Evolutionary conservation across 495 filamentous ascomycete genomes (phyloP).

Genomic region (Lasiosphaeria ovina): DNA sequence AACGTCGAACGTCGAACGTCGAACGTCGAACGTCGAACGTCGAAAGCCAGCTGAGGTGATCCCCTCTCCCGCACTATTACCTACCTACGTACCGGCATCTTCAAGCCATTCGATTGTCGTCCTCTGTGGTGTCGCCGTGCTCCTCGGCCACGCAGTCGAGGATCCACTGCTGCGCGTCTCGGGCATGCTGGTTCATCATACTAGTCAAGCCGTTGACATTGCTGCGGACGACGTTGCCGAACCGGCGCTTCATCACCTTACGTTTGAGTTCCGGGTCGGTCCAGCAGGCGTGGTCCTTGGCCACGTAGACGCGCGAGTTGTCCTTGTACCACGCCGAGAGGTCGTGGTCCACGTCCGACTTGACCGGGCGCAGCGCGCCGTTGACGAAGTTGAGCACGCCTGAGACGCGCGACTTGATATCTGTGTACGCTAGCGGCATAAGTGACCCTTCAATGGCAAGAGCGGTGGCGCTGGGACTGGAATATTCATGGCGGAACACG

Average conservation of each 20-base stretch:
- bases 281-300: conserved; percentile 71
- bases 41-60: too few relatives aligned
- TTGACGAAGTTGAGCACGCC: conserved; percentile 59
- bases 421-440: conserved; percentile 18
- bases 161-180: conserved; percentile 58
- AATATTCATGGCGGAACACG: conserved; percentile 6
- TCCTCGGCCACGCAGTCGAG: conserved; percentile 42
- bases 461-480: background rate
- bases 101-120: conserved; percentile 26
- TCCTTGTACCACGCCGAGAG: conserved; percentile 71
- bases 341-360: conserved; percentile 60
- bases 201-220: conserved; percentile 53
- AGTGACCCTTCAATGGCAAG: background rate
- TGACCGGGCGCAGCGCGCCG: conserved; percentile 63
- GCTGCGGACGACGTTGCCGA: conserved; percentile 60
- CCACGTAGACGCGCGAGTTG: conserved; percentile 72
- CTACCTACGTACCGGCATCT: background rate
- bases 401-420: conserved; percentile 44
- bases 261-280: conserved; percentile 47
- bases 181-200: conserved; percentile 62
- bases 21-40: too few relatives aligned
- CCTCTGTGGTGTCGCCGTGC: conserved; percentile 35
- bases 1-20: too few relatives aligned
- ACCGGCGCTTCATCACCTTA: conserved; percentile 63
- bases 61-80: background rate